Conservation (phyloP, 495 filamentous ascomycete species). For the Penicillium salamii region DNA sequence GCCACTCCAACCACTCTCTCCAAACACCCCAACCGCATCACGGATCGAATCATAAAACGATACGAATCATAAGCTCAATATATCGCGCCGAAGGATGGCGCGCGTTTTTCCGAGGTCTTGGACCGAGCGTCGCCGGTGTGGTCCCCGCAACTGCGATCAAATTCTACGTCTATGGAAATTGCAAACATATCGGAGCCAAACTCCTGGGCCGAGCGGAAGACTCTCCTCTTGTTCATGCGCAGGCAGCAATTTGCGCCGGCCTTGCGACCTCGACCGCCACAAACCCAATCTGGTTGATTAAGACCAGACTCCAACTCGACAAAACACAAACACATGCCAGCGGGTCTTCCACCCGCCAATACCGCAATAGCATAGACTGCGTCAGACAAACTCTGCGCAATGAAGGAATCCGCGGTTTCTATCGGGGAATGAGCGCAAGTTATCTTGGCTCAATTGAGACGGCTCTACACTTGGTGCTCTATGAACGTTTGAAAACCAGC, state of each 20-base stretch:
- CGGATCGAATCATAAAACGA: constrained; percentile 65
- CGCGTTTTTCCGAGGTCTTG: constrained; percentile 84
- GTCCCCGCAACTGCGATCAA: constrained; percentile 85
- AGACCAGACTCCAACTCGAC: constrained; percentile 86
- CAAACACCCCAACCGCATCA: constrained; percentile 24
- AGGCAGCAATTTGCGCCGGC: constrained; percentile 69
- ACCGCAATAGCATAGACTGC: constrained; percentile 82
- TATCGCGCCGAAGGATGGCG: constrained; percentile 76
- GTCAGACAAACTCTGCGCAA: constrained; percentile 69
- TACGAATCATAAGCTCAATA: constrained; percentile 75
- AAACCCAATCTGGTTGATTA: constrained; percentile 91
- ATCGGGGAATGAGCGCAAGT: constrained; percentile 82
- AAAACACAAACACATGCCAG: constrained; percentile 58
- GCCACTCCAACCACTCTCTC: constrained; percentile 39
- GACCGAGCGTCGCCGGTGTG: constrained; percentile 82
- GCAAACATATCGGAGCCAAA: constrained; percentile 71
- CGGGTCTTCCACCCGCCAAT: constrained; percentile 52
- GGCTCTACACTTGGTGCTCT: constrained; percentile 82
- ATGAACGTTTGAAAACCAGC: constrained; percentile 75
- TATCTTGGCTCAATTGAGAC: constrained; percentile 85
- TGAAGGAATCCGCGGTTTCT: constrained; percentile 75
- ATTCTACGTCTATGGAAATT: constrained; percentile 86
- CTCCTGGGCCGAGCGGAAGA: constrained; percentile 64
- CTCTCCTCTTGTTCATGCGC: constrained; percentile 67
- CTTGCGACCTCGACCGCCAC: constrained; percentile 81